These are phyloP conservation scores for Cystobasidiaceae sp. DNA, from an alignment of 1,284 basidiomycete species.

Conservation along the genomic window DNA sequence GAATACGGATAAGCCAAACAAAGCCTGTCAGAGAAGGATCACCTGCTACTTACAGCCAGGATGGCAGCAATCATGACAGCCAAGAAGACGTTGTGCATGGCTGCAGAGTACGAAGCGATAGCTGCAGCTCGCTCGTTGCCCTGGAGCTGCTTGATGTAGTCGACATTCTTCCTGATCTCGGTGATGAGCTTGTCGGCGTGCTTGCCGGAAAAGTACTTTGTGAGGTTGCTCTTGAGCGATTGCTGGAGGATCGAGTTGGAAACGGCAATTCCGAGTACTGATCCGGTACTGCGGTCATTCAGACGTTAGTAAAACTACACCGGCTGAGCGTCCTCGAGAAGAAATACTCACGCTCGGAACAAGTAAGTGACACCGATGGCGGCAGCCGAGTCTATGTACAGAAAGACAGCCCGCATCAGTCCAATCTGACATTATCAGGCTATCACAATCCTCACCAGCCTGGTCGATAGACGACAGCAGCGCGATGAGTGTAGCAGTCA, in stretches of 20 bases:
- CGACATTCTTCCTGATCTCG: conserved; percentile 45
- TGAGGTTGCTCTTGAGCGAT: conserved; percentile 44
- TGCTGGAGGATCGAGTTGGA: conserved; percentile 47
- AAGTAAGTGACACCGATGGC: conserved; percentile 42
- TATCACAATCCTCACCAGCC: background rate
- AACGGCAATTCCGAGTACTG: conserved; percentile 48
- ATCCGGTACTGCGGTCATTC: conserved; percentile 37
- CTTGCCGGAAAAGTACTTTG: conserved; percentile 37
- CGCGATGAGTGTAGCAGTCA: conserved; percentile 10
- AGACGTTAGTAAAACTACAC: background rate
- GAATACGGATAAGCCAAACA: background rate
- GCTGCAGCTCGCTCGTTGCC: conserved; percentile 38
- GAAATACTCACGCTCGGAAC: conserved; percentile 45
- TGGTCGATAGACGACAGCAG: conserved; percentile 17
- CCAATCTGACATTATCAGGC: background rate
- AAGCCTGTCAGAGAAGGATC: background rate
- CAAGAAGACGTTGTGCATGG: conserved; percentile 48
- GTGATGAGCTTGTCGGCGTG: conserved; percentile 39
- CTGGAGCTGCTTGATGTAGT: conserved; percentile 40
- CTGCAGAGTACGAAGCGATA: conserved; percentile 45
- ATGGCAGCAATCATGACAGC: conserved; percentile 44
- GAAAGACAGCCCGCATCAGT: background rate
- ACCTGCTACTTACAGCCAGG: conserved; percentile 35
- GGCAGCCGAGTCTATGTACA: conserved; percentile 2
- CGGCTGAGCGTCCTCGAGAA: background rate